phyloP scores from a whole-genome alignment of 495 filamentous ascomycete species.

The Penicilliopsis zonata region DNA sequence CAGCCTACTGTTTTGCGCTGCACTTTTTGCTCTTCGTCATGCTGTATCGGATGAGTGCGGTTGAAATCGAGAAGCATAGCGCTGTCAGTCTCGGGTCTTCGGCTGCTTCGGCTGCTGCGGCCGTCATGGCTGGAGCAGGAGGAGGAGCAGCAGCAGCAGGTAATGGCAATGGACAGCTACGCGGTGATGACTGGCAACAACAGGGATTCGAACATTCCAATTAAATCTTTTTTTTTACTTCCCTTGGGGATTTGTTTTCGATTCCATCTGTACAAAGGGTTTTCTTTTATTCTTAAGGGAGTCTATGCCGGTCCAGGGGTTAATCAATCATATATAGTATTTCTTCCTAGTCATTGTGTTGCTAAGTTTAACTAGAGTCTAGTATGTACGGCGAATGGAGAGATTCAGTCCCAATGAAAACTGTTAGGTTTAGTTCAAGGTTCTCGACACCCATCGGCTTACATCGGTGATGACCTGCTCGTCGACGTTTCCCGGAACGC shows the following conservation, averaged over 20 bases:
- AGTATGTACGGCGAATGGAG: too few species aligned
- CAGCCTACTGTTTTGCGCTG: conserved; percentile 80
- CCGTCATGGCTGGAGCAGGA: conserved; percentile 21
- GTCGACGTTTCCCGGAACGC: too few species aligned
- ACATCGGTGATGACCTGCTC: too few species aligned
- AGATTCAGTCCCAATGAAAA: too few species aligned
- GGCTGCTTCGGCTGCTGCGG: conserved; percentile 27
- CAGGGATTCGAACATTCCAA: conserved; percentile 38
- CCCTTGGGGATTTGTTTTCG: too few species aligned
- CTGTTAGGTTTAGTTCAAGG: too few species aligned
- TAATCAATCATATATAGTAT: too few species aligned
- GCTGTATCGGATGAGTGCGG: conserved; percentile 71
- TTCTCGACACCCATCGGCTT: too few species aligned
- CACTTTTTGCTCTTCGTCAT: conserved; percentile 78
- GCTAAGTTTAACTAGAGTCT: too few species aligned
- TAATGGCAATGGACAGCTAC: conserved; percentile 25
- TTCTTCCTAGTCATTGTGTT: too few species aligned
- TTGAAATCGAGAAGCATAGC: conserved; percentile 43
- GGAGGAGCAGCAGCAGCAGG: conserved; percentile 21
- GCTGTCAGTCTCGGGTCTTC: conserved; percentile 32
- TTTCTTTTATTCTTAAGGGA: conserved; percentile 9
- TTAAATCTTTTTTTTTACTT: conserved; percentile 1
- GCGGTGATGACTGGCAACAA: conserved; percentile 50
- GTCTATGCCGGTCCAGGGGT: conserved; percentile 1
- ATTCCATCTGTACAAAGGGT: too few species aligned